Evolutionary conservation across 2,329 filamentous ascomycete genomes (phyloP), one percentile per base, ranked within the genome.

Genomic region (Ceratocystis cubensis): DNA sequence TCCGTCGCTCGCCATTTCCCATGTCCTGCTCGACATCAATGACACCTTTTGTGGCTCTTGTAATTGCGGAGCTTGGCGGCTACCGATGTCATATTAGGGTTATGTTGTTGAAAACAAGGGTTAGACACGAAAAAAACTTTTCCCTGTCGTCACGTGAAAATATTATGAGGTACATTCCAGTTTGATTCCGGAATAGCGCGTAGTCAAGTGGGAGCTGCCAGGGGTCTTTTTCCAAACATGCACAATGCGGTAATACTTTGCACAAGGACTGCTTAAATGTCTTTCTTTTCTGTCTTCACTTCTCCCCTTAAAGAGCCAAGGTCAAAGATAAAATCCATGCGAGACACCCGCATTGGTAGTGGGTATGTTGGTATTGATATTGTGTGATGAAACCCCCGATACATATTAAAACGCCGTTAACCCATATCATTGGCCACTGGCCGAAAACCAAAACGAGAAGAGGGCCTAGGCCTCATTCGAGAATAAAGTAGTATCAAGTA

Each of bases 341-440:
- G 37, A 8, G 37, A 41, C 37, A 41, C 37, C 37, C 37, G 37
- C 37, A 41, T 13, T 41, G 37, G 37, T 41, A 4, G 37, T 25
- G 20, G 20, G 48, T 53, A 25, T 53, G 61, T 22, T n/a, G 10
- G 22, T 63, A 44, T 44, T 30, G 17, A 25, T 8, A 41, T 13
- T 22, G 25, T 46, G 28, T 48, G 59, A 62, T 63, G 45, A 46
- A 63, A 22, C 41, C 41, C 20, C 56, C 30, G 37, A 53, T 53
- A 53, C 20, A 46, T 45, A 63, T 63, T 46, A 63, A 63, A 41
- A 63, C 61, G 61, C 45, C 45, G 45, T 50, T 50, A 30, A 41
- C 25, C 61, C 61, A 63, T 22, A 63, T 20, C 28, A 33, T 10
- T 17, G 44, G 45, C 30, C 61, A 22, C 45, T 33, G 61, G 45